Evolutionary conservation across 2,329 filamentous ascomycete genomes (phyloP), one percentile per base, ranked within the genome.

Genomic region (Ilyonectria mors-panacis): DNA sequence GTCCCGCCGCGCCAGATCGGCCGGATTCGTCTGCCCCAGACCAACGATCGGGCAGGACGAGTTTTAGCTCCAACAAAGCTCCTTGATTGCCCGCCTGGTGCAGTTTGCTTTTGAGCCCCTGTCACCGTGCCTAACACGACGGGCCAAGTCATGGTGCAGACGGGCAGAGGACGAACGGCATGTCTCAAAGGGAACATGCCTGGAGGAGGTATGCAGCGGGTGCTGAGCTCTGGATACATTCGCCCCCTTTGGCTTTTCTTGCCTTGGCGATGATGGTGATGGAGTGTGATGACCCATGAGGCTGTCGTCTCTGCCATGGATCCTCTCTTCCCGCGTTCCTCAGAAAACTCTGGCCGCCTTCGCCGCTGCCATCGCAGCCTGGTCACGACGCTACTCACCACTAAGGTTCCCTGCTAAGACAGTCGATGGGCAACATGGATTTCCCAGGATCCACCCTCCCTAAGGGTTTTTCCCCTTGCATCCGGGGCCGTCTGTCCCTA

Each of bases 1-100:
- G 37, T 30, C 35, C 66, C 59, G 53, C 50, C 13, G 35, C 54
- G 50, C 57, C 70, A 61, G 69, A 72, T 73, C 66, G 64, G 65
- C 55, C 59, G 45, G 48, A 23, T 37, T 62, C 56, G 33, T 48
- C 53, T 60, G 55, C 28, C 57, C 50, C 56, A 39, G 47, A 28
- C 42, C 44, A 17, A 19, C 15, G 19, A 35, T 51, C 48, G 28
- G 47, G 37, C 44, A 53, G 56, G 57, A 63, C 54, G 59, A 64
- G 59, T 28, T 35, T 35, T 44, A 12, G n/a, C 30, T 12, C 21
- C 21, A 21, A 5, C 23, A n/a, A 4, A 13, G 39, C 13, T 7
- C 42, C 35, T 50, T 42, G 48, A 19, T 50, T 33, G n/a, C 13
- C 39, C 56, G 57, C 33, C 30, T 59, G 55, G 39, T 23, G 21